Evolutionary conservation across 352 stramenopile species (phyloP).

Genomic region (Phytophthora uliginosa): DNA sequence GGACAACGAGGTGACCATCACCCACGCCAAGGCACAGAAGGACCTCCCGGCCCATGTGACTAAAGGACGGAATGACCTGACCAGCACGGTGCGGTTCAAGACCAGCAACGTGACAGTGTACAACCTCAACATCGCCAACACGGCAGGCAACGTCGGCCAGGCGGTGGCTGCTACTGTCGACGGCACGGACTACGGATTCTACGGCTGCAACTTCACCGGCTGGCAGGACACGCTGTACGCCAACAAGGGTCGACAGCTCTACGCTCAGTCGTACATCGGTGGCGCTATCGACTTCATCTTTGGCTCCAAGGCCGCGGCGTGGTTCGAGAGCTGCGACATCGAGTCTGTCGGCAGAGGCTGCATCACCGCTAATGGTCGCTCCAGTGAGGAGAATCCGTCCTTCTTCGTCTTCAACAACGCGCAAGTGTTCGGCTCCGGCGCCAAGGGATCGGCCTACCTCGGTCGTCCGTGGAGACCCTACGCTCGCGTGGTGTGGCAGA

Average conservation of each 20-base stretch:
- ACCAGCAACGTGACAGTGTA: slow-evolving; percentile 30
- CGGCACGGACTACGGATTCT: slow-evolving; percentile 20
- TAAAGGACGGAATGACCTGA: slow-evolving; percentile 24
- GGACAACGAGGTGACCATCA: slow-evolving; percentile 27
- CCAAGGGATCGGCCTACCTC: slow-evolving; percentile 14
- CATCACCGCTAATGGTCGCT: slow-evolving; percentile 27
- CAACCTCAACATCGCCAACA: slow-evolving; percentile 35
- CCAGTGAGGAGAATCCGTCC: slow-evolving; percentile 18
- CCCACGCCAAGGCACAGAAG: slow-evolving; percentile 21
- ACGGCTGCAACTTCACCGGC: slow-evolving; percentile 27
- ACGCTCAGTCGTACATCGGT: slow-evolving; percentile 25
- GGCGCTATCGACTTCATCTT: slow-evolving; percentile 31
- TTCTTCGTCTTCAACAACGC: slow-evolving; percentile 34
- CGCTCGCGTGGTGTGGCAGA: slow-evolving; percentile 28
- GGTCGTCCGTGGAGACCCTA: slow-evolving; percentile 27
- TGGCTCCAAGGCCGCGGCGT: slow-evolving; percentile 17
- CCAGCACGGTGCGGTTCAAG: slow-evolving; percentile 24
- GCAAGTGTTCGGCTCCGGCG: slow-evolving; percentile 10
- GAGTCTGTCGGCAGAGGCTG: slow-evolving; percentile 23
- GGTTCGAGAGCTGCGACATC: slow-evolving; percentile 30
- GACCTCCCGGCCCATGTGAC: slow-evolving; percentile 15
- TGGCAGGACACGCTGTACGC: slow-evolving; percentile 32
- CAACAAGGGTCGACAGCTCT: slow-evolving; percentile 25
- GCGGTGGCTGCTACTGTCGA: slow-evolving; percentile 24
- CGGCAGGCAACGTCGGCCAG: slow-evolving; percentile 25